phyloP scores from a whole-genome alignment of 257 asterid species.

The Capsicum pubescens region DNA sequence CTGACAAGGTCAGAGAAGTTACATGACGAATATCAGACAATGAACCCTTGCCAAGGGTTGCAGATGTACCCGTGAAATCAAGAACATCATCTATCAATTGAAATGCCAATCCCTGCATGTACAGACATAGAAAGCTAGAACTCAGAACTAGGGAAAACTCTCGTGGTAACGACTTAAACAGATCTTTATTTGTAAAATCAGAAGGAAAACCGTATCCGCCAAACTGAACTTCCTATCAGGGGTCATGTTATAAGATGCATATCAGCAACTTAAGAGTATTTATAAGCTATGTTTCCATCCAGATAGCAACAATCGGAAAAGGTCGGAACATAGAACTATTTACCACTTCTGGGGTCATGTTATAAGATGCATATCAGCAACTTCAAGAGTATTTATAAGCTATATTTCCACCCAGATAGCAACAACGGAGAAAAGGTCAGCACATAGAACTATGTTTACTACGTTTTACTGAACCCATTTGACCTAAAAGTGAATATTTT shows the following conservation, averaged over 20 bases:
- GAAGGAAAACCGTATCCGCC: not conserved
- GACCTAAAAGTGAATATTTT: not conserved
- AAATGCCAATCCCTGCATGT: slow-evolving; percentile 87
- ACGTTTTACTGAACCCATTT: not conserved
- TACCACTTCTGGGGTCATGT: not conserved
- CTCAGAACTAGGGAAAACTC: slow-evolving; percentile 23
- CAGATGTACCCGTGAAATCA: slow-evolving; percentile 91
- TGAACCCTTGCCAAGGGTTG: slow-evolving; percentile 94
- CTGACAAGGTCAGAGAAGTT: slow-evolving; percentile 34
- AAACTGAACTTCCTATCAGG: not conserved
- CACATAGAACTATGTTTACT: not conserved
- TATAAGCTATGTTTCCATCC: not conserved
- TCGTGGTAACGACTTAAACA: not conserved
- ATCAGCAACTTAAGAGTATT: not conserved
- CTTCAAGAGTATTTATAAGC: not conserved
- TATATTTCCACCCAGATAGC: not conserved
- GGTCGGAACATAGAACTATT: not conserved
- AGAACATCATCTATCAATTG: slow-evolving; percentile 94
- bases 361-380: not conserved
- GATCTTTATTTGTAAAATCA: slow-evolving; percentile 18
- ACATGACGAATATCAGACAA: slow-evolving; percentile 98
- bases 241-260: not conserved
- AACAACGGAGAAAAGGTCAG: not conserved
- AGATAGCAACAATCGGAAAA: slow-evolving; percentile 1
- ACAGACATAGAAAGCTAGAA: not conserved